Base-by-base conservation (phyloP, 83 land plant genomes). In the Picea abies region DNA sequence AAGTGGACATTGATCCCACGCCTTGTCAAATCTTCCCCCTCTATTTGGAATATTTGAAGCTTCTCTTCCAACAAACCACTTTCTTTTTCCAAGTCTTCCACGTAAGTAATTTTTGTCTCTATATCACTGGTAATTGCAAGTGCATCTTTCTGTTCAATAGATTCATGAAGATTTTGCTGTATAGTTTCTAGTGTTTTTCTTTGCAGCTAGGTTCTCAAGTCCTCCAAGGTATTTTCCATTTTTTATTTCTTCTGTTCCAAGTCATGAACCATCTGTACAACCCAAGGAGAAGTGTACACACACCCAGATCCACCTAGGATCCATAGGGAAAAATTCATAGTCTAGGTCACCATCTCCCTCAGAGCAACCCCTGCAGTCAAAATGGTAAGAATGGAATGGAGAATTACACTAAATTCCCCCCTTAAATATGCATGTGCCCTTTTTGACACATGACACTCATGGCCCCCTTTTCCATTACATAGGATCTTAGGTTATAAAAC, bases 161-260 rank as follows among this genome's bases (percentile, higher is more conserved):
- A 7, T 71, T 71, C 76, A 39, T 39, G 44, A 26, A 71, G 44
- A 26, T 71, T 71, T 8, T 71, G 76, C 49, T 71, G 76, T 35
- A 39, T 71, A 71, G 9, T 17, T 39, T 71, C 47, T 39, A 71
- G 15, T 37, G 76, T 35, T 71, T 71, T 47, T 15, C 22, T 47
- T 71, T 71, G 76, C 5, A 71, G 52, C 47, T 71, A n/a, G 22
- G 76, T 1, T 39, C 47, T 39, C 76, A 70, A 32, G 9, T 70
- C 75, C 75, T 70, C 44, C 47, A 37, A 32, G 17, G 75, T 44
- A 15, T 70, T 37, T 39, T 19, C 47, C 75, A 70, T 70, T 32
- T 70, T 44, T 37, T 39, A 70, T 29, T 29, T 29, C 29, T 29
- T 1, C 29, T 29, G 29, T 29, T 29, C 29, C 29, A 29, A 29